phyloP scores from a whole-genome alignment of 1,284 basidiomycete genomes.

The Sparassis latifolia region DNA sequence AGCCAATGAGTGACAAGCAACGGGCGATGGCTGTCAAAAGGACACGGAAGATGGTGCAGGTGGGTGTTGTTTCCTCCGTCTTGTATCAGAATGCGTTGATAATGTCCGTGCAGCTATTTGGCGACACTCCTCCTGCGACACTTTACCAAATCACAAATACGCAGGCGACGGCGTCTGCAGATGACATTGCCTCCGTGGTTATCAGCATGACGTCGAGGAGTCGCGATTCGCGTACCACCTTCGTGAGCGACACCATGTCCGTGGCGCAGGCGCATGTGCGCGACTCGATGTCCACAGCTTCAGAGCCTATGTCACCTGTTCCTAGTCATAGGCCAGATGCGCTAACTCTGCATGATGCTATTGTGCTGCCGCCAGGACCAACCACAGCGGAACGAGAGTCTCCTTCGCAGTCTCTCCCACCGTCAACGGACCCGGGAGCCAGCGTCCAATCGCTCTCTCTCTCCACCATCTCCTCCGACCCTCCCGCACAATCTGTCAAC shows the following conservation, averaged over 20 bases:
- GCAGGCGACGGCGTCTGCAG: no score
- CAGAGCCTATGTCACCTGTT: not conserved
- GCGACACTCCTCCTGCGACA: slow-evolving; percentile 34
- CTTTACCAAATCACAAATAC: slow-evolving; percentile 27
- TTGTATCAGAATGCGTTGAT: not conserved
- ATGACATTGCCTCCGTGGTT: slow-evolving; percentile 11
- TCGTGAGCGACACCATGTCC: no score
- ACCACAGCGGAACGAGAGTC: not conserved
- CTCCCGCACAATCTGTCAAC: slow-evolving; percentile 6
- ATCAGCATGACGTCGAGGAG: slow-evolving; percentile 9
- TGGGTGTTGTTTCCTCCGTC: slow-evolving; percentile 15
- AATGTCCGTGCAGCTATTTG: slow-evolving; percentile 33
- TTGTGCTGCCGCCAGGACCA: no score
- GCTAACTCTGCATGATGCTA: no score
- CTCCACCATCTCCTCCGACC: slow-evolving; percentile 8
- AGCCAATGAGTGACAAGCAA: slow-evolving; percentile 27
- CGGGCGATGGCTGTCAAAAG: slow-evolving; percentile 34
- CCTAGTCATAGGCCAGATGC: no score
- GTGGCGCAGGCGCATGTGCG: slow-evolving; percentile 1
- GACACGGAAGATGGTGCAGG: slow-evolving; percentile 43
- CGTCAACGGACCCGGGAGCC: not conserved
- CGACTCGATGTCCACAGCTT: slow-evolving; percentile 8
- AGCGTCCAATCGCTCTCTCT: slow-evolving; percentile 12
- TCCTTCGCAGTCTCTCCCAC: not conserved
- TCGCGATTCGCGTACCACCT: slow-evolving; percentile 23